phyloP scores from a whole-genome alignment of 176 grass and related monocot species.

The Rhynchospora breviuscula region DNA sequence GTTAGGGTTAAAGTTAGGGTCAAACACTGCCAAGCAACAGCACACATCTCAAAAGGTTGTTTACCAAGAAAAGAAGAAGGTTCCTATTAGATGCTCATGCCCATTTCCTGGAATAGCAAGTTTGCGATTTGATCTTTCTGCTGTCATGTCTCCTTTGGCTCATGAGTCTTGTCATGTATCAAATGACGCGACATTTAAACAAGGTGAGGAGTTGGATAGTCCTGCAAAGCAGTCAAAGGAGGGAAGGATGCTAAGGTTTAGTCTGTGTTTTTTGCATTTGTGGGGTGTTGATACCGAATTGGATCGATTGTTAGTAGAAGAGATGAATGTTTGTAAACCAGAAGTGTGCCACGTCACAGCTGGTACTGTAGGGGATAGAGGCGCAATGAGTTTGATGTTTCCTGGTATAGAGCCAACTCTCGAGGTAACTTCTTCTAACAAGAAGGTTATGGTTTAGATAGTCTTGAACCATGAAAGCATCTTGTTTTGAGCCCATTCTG shows the following conservation, averaged over 20 bases:
- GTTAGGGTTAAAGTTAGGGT: conserved; percentile 35
- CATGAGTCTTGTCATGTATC: conserved; percentile 37
- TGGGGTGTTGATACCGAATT: conserved; percentile 82
- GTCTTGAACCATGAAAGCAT: background rate
- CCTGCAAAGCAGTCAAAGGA: conserved; percentile 74
- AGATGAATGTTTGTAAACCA: conserved; percentile 94
- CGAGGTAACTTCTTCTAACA: conserved; percentile 46
- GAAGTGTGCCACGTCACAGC: conserved; percentile 72
- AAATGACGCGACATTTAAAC: conserved; percentile 25
- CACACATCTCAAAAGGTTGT: background rate
- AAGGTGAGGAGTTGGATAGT: conserved; percentile 46
- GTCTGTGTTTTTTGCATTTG: conserved; percentile 95
- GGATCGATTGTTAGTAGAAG: conserved; percentile 80
- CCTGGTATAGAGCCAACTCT: conserved; percentile 77
- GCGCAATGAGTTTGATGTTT: conserved; percentile 79
- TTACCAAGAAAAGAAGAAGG: conserved; percentile 44
- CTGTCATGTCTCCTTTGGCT: conserved; percentile 59
- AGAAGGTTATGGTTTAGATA: conserved; percentile 1
- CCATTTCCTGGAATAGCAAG: conserved; percentile 82
- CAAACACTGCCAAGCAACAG: conserved; percentile 13
- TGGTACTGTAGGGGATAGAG: conserved; percentile 78
- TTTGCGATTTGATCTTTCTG: conserved; percentile 81
- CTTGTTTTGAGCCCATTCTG: background rate
- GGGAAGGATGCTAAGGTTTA: conserved; percentile 76
- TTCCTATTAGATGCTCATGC: conserved; percentile 77